These are phyloP conservation scores for Candida glucosophila DNA, from an alignment of 1,139 yeast genomes.

Conservation along the genomic window DNA sequence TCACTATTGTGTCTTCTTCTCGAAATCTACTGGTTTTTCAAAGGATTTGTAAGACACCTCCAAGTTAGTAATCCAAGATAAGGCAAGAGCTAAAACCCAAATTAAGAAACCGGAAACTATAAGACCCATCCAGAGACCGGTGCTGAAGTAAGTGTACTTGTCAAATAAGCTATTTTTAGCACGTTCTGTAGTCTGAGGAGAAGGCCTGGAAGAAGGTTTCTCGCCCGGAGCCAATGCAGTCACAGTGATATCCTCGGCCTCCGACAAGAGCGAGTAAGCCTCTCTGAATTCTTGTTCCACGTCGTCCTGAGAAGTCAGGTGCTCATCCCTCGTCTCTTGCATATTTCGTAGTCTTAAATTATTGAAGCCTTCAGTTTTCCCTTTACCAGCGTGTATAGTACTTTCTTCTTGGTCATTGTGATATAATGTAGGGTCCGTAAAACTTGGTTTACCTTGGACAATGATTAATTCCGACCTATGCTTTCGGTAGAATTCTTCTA, in stretches of 20 bases:
- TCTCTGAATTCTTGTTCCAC: constrained; percentile 25
- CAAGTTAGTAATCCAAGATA: constrained; percentile 52
- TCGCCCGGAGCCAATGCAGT: constrained; percentile 13
- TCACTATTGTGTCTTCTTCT: too few relatives aligned
- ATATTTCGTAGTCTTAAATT: too few relatives aligned
- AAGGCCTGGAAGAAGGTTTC: neutral
- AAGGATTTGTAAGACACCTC: constrained; percentile 67
- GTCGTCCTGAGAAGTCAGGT: neutral
- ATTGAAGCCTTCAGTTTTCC: too few relatives aligned
- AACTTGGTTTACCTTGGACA: constrained; percentile 25
- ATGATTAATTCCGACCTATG: constrained; percentile 10
- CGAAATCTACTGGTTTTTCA: constrained; percentile 56
- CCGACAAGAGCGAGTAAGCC: constrained; percentile 24
- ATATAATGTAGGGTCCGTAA: constrained; percentile 5
- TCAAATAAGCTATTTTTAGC: constrained; percentile 23
- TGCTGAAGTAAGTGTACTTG: constrained; percentile 34
- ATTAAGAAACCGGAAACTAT: constrained; percentile 49
- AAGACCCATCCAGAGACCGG: constrained; percentile 62
- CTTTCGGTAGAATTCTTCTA: constrained; percentile 11
- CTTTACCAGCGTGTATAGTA: too few relatives aligned
- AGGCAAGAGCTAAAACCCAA: constrained; percentile 43
- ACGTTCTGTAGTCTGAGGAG: neutral
- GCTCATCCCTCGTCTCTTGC: too few relatives aligned
- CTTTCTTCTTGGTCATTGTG: neutral
- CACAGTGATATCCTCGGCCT: constrained; percentile 17